Conservation (phyloP, 1,284 basidiomycete species). For the Marasmius oreades region DNA sequence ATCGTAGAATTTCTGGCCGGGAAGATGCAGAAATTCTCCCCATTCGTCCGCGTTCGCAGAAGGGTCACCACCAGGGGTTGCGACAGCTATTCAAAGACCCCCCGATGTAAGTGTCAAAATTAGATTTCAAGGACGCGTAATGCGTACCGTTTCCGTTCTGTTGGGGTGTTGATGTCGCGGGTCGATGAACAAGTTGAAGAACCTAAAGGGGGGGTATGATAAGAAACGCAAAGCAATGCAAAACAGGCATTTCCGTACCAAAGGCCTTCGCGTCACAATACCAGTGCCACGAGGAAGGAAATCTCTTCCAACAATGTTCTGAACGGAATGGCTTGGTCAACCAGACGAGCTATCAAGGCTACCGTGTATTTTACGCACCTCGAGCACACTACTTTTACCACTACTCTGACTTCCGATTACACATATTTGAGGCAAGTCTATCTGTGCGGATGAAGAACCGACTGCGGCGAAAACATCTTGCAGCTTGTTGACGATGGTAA, state of each 20-base stretch:
- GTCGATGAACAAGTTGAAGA: slow-evolving; percentile 91
- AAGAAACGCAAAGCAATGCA: slow-evolving; percentile 7
- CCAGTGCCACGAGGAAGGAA: slow-evolving; percentile 97
- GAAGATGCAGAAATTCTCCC: slow-evolving; percentile 97
- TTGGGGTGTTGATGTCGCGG: slow-evolving; percentile 28
- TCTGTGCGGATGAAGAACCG: slow-evolving; percentile 67
- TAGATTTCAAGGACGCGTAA: slow-evolving; percentile 12
- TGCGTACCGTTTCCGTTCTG: slow-evolving; percentile 9
- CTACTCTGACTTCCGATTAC: slow-evolving; percentile 85
- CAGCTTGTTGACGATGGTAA: slow-evolving; percentile 76
- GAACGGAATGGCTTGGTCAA: slow-evolving; percentile 9
- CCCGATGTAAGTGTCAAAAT: slow-evolving; percentile 7
- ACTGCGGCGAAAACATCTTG: slow-evolving; percentile 85
- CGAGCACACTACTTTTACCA: slow-evolving; percentile 84
- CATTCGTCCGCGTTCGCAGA: slow-evolving; percentile 90
- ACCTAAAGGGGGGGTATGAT: slow-evolving; percentile 47
- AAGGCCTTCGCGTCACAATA: slow-evolving; percentile 93
- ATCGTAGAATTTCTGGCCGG: slow-evolving; percentile 96
- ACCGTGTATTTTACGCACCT: slow-evolving; percentile 43
- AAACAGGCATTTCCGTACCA: slow-evolving; percentile 46
- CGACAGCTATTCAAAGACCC: slow-evolving; percentile 37
- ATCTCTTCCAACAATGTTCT: slow-evolving; percentile 98
- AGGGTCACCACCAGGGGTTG: slow-evolving; percentile 50
- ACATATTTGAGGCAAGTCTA: slow-evolving; percentile 86
- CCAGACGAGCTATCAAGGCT: slow-evolving; percentile 4